A percentile compares a stretch with the other conserved stretches of the same genome.
phyloP scores from a whole-genome alignment of 2,329 filamentous ascomycete species.

The Aspergillus pseudotamarii region DNA sequence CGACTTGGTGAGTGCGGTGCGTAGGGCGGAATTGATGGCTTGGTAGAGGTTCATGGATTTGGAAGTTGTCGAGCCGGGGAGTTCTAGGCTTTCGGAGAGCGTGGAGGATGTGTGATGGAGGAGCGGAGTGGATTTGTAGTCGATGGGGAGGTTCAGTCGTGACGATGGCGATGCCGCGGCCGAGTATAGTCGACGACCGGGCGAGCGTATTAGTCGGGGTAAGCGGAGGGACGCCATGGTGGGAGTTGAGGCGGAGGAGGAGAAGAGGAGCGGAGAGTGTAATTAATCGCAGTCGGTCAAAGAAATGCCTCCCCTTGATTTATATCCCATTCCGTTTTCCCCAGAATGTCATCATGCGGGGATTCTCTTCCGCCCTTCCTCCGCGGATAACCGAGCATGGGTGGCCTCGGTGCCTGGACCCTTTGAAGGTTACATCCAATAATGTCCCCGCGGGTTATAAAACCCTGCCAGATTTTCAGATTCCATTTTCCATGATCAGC shows the following conservation, averaged over 20 bases:
- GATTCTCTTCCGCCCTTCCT: background rate
- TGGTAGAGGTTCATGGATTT: slow-evolving; percentile 93
- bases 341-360: slow-evolving; percentile 6
- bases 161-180: slow-evolving; percentile 49
- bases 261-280: background rate
- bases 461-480: background rate
- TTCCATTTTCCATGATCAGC: background rate
- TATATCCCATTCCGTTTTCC: slow-evolving; percentile 4
- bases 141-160: slow-evolving; percentile 79
- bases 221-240: slow-evolving; percentile 16
- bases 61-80: slow-evolving; percentile 71
- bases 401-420: slow-evolving; percentile 2
- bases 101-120: slow-evolving; percentile 77
- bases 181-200: slow-evolving; percentile 48
- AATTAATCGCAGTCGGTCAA: background rate
- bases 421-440: background rate
- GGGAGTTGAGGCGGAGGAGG: background rate
- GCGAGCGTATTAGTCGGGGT: slow-evolving; percentile 18
- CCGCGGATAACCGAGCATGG: slow-evolving; percentile 2
- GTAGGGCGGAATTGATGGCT: slow-evolving; percentile 86
- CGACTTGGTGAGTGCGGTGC: slow-evolving; percentile 78
- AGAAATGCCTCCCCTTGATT: background rate
- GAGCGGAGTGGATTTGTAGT: slow-evolving; percentile 80
- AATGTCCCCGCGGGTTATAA: background rate
- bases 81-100: slow-evolving; percentile 71